phyloP scores from a whole-genome alignment of 2,329 filamentous ascomycete species.

The Botrytis porri region DNA sequence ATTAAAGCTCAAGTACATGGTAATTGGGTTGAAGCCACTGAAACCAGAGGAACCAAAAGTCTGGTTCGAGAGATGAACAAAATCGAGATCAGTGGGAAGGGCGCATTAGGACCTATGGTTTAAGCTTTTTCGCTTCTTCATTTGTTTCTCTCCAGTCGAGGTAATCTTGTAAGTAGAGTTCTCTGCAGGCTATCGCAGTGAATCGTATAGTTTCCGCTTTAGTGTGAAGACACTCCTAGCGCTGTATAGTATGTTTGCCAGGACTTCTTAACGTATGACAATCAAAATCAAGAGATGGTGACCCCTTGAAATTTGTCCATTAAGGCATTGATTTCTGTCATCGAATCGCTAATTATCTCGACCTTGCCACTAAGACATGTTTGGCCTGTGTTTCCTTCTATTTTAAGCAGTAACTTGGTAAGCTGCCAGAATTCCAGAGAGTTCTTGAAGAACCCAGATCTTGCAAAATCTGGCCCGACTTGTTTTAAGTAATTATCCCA shows the following conservation, averaged over 20 bases:
- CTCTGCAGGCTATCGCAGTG: background rate
- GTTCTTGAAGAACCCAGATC: conserved; percentile 4
- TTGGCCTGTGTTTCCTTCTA: background rate
- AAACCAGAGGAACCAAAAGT: background rate
- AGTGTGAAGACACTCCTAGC: background rate
- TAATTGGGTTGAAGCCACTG: conserved; percentile 33
- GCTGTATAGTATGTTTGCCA: background rate
- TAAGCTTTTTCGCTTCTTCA: background rate
- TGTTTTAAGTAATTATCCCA: background rate
- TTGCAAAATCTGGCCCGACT: background rate
- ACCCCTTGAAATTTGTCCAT: background rate
- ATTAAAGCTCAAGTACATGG: conserved; percentile 29
- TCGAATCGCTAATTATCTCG: background rate
- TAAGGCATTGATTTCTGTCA: background rate
- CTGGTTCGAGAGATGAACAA: background rate
- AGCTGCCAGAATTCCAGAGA: conserved; percentile 12
- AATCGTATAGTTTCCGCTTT: background rate
- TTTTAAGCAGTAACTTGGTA: background rate
- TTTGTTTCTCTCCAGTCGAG: background rate
- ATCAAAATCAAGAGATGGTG: background rate
- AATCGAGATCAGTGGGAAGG: background rate
- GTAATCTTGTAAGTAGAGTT: background rate
- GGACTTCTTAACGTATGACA: background rate
- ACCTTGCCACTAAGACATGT: too few relatives aligned
- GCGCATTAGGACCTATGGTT: background rate